phyloP scores from a whole-genome alignment of 371 early-diverging fungal species.

The Mucor saturninus region DNA sequence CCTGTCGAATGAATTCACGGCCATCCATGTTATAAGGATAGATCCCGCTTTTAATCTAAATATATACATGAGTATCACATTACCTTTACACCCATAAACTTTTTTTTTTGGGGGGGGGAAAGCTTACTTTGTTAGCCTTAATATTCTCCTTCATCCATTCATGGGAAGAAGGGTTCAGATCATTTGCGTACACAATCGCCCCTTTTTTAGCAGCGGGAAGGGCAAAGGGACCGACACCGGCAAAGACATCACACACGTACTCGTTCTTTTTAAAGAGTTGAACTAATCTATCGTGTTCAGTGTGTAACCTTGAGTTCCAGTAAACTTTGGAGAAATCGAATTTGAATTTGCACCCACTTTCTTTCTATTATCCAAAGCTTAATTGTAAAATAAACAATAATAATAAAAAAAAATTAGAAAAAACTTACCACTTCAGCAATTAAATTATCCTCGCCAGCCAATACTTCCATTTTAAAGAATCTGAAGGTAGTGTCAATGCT shows the following conservation, averaged over 20 bases:
- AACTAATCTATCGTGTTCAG: conserved; percentile 94
- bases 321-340: conserved; percentile 98
- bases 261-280: conserved; percentile 75
- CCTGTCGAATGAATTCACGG: conserved; percentile 83
- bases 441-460: conserved; percentile 90
- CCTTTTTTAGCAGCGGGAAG: conserved; percentile 91
- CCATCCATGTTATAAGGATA: conserved; percentile 90
- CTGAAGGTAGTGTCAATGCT: conserved; percentile 95
- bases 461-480: conserved; percentile 95
- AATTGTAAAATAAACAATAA: no score
- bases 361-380: conserved; percentile 61
- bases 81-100: neutral
- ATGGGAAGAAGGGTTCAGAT: conserved; percentile 94
- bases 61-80: neutral
- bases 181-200: conserved; percentile 94
- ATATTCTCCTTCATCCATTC: conserved; percentile 84
- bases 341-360: conserved; percentile 88
- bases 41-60: conserved; percentile 59
- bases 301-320: conserved; percentile 98
- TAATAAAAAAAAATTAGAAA: conserved; percentile 7
- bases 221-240: conserved; percentile 99
- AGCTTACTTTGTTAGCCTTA: conserved; percentile 76
- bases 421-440: conserved; percentile 80
- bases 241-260: conserved; percentile 95
- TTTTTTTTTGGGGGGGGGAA: neutral